Conservation (phyloP, 306 rosid genomes). For the Rosa lucieae region DNA sequence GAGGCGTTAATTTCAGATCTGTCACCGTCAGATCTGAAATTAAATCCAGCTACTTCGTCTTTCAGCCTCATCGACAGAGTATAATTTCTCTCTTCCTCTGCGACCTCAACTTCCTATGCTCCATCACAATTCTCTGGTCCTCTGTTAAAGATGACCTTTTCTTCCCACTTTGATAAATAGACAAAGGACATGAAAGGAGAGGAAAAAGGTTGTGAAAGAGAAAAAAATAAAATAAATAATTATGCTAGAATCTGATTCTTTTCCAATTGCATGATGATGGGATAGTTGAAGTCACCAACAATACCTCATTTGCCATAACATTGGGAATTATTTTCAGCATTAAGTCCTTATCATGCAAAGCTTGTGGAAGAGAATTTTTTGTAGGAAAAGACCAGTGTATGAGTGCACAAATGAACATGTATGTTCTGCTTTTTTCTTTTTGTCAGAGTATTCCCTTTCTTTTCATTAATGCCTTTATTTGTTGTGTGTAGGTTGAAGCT, state of each 20-base stretch:
- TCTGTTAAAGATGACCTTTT: too few relatives aligned
- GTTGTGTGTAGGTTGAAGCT: conserved; percentile 63
- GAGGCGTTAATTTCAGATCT: too few relatives aligned
- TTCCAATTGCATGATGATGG: conserved; percentile 26
- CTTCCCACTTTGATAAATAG: too few relatives aligned
- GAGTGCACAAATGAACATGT: conserved; percentile 95
- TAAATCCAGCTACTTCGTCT: too few relatives aligned
- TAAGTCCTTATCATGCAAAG: conserved; percentile 78
- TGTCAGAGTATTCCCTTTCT: background rate
- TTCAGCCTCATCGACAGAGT: too few relatives aligned
- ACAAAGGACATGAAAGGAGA: too few relatives aligned
- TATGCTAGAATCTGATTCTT: conserved; percentile 20
- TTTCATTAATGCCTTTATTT: conserved; percentile 9
- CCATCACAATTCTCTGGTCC: too few relatives aligned
- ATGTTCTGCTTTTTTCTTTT: conserved; percentile 16
- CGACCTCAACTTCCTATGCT: too few relatives aligned
- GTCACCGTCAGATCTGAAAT: too few relatives aligned
- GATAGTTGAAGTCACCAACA: conserved; percentile 78
- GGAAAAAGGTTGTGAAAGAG: too few relatives aligned
- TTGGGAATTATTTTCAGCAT: conserved; percentile 61
- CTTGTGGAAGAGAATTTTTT: conserved; percentile 96
- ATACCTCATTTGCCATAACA: conserved; percentile 81
- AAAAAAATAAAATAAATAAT: background rate
- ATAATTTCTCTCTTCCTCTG: too few relatives aligned
- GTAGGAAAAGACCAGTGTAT: conserved; percentile 73